These are phyloP conservation scores for Suillus americanus DNA, from an alignment of 768 basidiomycete genomes.

Conservation along the genomic window DNA sequence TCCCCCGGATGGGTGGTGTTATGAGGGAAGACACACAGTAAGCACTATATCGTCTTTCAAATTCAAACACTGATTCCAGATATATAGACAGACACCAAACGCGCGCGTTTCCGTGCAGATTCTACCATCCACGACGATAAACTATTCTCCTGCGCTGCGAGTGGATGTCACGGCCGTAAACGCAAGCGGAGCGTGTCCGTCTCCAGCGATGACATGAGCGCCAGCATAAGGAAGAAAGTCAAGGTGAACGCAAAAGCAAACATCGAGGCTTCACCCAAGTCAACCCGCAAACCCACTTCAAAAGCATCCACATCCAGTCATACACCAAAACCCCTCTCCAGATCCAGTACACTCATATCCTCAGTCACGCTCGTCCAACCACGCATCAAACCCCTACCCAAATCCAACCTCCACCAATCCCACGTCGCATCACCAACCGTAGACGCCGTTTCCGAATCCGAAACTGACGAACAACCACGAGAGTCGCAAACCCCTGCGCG, in stretches of 20 bases:
- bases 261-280: slow-evolving; percentile 11
- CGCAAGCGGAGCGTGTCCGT: slow-evolving; percentile 22
- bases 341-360: slow-evolving; percentile 1
- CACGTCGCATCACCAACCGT: slow-evolving; percentile 2
- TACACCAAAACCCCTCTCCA: slow-evolving; percentile 15
- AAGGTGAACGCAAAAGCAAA: slow-evolving; percentile 1
- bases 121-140: slow-evolving; percentile 67
- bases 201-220: slow-evolving; percentile 23
- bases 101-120: slow-evolving; percentile 78
- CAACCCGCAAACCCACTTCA: slow-evolving; percentile 11
- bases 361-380: slow-evolving; percentile 4
- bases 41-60: slow-evolving; percentile 8
- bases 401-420: slow-evolving; percentile 8
- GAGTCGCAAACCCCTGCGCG: background rate
- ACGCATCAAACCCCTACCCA: slow-evolving; percentile 4
- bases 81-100: slow-evolving; percentile 64
- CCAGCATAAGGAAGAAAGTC: slow-evolving; percentile 14
- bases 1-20: slow-evolving; percentile 86
- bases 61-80: background rate
- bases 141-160: slow-evolving; percentile 54
- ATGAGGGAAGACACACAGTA: slow-evolving; percentile 77
- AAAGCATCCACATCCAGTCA: slow-evolving; percentile 11
- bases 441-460: slow-evolving; percentile 20
- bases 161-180: slow-evolving; percentile 51
- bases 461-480: slow-evolving; percentile 22